A percentile compares a stretch with the other conserved stretches of the same genome.
These are phyloP conservation scores for Diaporthe aspalathi DNA, from an alignment of 2,329 filamentous ascomycete species.

Conservation along the genomic window DNA sequence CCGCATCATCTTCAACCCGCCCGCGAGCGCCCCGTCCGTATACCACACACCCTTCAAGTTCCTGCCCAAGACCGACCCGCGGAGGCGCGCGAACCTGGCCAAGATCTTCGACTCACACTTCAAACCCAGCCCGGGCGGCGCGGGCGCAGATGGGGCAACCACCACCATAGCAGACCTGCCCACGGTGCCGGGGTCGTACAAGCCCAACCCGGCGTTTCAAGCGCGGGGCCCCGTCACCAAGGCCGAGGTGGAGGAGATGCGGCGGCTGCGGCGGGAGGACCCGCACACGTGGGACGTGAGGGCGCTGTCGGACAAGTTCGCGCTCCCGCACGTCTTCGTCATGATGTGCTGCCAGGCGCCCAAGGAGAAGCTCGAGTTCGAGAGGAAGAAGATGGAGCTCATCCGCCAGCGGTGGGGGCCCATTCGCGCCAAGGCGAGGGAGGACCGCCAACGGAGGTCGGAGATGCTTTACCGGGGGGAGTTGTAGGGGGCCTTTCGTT, in stretches of 20 bases:
- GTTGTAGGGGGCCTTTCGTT: conserved; percentile 52
- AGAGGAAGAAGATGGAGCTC: conserved; percentile 58
- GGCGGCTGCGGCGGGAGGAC: conserved; percentile 63
- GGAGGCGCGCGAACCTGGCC: conserved; percentile 61
- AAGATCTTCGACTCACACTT: conserved; percentile 52
- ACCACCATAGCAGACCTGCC: conserved; percentile 37
- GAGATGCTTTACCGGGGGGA: conserved; percentile 64
- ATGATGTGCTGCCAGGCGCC: conserved; percentile 67
- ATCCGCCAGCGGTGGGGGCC: conserved; percentile 69
- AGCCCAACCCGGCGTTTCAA: conserved; percentile 33
- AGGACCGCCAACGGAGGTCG: conserved; percentile 66
- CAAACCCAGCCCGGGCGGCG: not conserved
- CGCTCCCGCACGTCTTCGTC: conserved; percentile 68
- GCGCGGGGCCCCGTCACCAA: conserved; percentile 62
- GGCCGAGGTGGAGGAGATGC: conserved; percentile 70
- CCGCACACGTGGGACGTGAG: conserved; percentile 66
- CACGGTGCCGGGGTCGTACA: conserved; percentile 15
- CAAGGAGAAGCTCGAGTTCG: conserved; percentile 58
- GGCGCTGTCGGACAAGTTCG: conserved; percentile 64
- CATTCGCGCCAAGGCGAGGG: conserved; percentile 63
- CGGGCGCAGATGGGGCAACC: not conserved
- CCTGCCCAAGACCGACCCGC: conserved; percentile 67
- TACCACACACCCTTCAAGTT: conserved; percentile 76
- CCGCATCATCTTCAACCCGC: conserved; percentile 62
- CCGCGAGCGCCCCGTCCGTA: conserved; percentile 61